Percentiles rank a stretch among this genome's conserved stretches.
phyloP scores from a whole-genome alignment of 2,329 filamentous ascomycete genomes.

The Bipolaris cookei region DNA sequence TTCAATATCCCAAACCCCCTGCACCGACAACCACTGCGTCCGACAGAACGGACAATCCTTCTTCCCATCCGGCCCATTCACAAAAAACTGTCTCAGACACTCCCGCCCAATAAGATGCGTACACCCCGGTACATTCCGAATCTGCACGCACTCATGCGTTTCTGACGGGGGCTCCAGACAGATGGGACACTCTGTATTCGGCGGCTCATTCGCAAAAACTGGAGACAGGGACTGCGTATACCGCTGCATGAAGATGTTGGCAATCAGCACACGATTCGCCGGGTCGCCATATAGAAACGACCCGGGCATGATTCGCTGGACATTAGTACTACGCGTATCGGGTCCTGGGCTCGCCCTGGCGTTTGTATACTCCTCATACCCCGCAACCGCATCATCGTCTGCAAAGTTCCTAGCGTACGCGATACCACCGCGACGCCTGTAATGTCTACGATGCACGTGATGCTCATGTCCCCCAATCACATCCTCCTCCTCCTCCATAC shows the following conservation, averaged over 20 bases:
- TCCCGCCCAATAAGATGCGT: constrained; percentile 24
- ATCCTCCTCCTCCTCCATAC: neutral
- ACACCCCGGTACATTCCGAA: constrained; percentile 19
- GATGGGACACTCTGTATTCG: constrained; percentile 18
- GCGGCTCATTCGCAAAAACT: neutral
- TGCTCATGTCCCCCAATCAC: no score
- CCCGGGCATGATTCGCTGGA: no score
- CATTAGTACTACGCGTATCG: no score
- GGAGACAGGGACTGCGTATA: constrained; percentile 7
- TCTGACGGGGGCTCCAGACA: constrained; percentile 15
- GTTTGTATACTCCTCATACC: no score
- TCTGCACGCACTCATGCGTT: constrained; percentile 19
- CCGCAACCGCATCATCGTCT: no score
- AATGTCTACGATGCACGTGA: no score
- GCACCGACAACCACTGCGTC: constrained; percentile 17
- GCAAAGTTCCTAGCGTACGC: no score
- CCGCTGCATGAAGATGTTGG: constrained; percentile 3
- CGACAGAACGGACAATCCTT: constrained; percentile 31
- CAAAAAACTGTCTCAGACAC: constrained; percentile 22
- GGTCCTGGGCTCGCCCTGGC: no score
- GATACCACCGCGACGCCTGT: no score
- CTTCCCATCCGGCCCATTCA: neutral
- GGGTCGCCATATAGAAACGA: no score
- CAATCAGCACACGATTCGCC: no score
- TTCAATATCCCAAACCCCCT: no score